phyloP scores from a whole-genome alignment of 169 alveolate species.

The Babesia caballi region DNA sequence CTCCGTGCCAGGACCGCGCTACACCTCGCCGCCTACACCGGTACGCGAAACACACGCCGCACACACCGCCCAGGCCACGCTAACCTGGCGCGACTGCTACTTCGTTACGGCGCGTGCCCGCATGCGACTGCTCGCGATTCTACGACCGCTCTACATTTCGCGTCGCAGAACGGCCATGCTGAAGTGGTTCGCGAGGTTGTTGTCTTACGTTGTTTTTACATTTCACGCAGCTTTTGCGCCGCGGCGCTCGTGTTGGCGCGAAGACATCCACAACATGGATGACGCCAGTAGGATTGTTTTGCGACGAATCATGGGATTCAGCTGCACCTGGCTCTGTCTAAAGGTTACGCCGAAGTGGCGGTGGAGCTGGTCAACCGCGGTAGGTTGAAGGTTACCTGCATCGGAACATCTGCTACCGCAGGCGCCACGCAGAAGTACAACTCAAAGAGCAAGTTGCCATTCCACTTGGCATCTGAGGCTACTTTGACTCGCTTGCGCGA shows the following conservation, averaged over 20 bases:
- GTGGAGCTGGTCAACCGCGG: constrained; percentile 30
- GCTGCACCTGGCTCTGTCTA: constrained; percentile 53
- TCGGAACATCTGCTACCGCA: not conserved
- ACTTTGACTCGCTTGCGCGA: constrained; percentile 1
- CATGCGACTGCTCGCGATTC: constrained; percentile 40
- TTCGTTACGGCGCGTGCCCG: constrained; percentile 49
- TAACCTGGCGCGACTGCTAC: constrained; percentile 9
- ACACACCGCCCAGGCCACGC: constrained; percentile 32
- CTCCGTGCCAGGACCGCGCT: constrained; percentile 51
- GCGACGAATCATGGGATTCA: not conserved
- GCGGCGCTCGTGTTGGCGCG: constrained; percentile 37
- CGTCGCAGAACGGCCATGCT: constrained; percentile 52
- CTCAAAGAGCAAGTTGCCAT: constrained; percentile 37
- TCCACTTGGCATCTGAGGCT: constrained; percentile 50
- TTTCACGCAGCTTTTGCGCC: constrained; percentile 1
- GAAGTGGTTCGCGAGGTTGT: constrained; percentile 20
- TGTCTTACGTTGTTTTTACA: too few relatives aligned
- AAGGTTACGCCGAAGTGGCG: constrained; percentile 54
- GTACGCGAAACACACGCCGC: not conserved
- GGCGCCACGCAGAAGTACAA: constrained; percentile 58
- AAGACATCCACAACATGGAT: constrained; percentile 46
- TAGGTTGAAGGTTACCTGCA: not conserved
- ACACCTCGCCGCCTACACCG: constrained; percentile 57
- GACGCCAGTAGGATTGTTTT: constrained; percentile 42
- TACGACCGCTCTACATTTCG: constrained; percentile 62